Percentiles rank a stretch among this genome's conserved stretches.
These are phyloP conservation scores for Cenococcum geophilum DNA, from an alignment of 495 filamentous ascomycete species.

Conservation along the genomic window DNA sequence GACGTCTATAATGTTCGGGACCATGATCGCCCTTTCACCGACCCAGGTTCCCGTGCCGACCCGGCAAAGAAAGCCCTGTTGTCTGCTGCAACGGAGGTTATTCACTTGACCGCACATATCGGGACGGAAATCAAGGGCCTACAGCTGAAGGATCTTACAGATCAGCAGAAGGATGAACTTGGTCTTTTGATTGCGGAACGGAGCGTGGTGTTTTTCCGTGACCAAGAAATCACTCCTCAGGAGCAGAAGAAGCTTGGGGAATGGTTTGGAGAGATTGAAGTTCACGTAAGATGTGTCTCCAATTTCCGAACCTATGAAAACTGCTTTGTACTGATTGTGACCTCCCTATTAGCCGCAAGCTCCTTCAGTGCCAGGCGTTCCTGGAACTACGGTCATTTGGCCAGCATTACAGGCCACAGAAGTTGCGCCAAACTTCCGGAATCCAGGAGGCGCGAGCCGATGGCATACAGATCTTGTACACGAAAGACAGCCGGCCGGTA, in stretches of 20 bases:
- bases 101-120: constrained; percentile 59
- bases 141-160: constrained; percentile 61
- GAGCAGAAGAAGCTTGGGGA: constrained; percentile 62
- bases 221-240: constrained; percentile 64
- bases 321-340: constrained; percentile 5
- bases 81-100: constrained; percentile 59
- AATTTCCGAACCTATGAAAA: not conserved
- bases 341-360: constrained; percentile 53
- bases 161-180: constrained; percentile 65
- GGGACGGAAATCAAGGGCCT: constrained; percentile 66
- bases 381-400: constrained; percentile 53
- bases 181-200: constrained; percentile 64
- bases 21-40: constrained; percentile 52
- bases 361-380: constrained; percentile 60
- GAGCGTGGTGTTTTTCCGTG: constrained; percentile 69
- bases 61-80: constrained; percentile 60
- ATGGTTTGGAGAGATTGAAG: constrained; percentile 59
- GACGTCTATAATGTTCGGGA: constrained; percentile 59
- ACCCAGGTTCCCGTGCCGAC: constrained; percentile 60
- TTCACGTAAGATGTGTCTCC: constrained; percentile 49
- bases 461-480: constrained; percentile 71
- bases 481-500: constrained; percentile 60
- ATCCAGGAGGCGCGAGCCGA: constrained; percentile 56
- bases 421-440: constrained; percentile 48
- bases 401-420: constrained; percentile 39